Evolutionary conservation across 1,139 yeast species (phyloP).

Genomic region (Hanseniaspora gamundiae): DNA sequence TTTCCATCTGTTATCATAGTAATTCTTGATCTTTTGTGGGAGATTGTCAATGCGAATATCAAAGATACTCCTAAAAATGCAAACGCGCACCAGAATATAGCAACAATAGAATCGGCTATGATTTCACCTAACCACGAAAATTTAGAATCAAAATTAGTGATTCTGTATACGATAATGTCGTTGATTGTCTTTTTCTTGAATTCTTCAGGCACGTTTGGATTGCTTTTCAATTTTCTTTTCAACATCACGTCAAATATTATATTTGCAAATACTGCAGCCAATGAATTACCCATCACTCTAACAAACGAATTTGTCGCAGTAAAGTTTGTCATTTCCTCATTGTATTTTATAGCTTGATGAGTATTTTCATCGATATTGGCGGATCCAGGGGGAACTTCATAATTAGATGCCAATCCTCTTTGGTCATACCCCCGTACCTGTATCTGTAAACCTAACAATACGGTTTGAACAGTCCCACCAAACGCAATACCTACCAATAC

Average conservation of each 20-base stretch:
- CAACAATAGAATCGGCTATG: not conserved
- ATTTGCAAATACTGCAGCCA: slow-evolving; percentile 2
- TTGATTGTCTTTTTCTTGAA: not conserved
- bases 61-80: not conserved
- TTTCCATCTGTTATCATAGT: not conserved
- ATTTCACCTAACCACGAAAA: slow-evolving; percentile 1
- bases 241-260: slow-evolving; percentile 1
- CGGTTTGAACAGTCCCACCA: slow-evolving; percentile 43
- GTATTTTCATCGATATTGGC: no score
- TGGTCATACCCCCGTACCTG: slow-evolving; percentile 6
- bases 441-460: slow-evolving; percentile 42
- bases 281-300: slow-evolving; percentile 1
- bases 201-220: not conserved
- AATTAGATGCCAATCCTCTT: not conserved
- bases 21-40: not conserved
- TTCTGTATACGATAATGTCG: slow-evolving; percentile 1
- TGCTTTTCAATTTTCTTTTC: not conserved
- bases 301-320: slow-evolving; percentile 2
- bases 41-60: not conserved
- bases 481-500: slow-evolving; percentile 43
- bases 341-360: not conserved
- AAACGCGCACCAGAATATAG: slow-evolving; percentile 1
- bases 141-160: not conserved
- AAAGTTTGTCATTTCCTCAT: slow-evolving; percentile 1
- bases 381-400: no score